Evolutionary conservation across 2,329 filamentous ascomycete species (phyloP).

Genomic region (Fusarium chaquense): DNA sequence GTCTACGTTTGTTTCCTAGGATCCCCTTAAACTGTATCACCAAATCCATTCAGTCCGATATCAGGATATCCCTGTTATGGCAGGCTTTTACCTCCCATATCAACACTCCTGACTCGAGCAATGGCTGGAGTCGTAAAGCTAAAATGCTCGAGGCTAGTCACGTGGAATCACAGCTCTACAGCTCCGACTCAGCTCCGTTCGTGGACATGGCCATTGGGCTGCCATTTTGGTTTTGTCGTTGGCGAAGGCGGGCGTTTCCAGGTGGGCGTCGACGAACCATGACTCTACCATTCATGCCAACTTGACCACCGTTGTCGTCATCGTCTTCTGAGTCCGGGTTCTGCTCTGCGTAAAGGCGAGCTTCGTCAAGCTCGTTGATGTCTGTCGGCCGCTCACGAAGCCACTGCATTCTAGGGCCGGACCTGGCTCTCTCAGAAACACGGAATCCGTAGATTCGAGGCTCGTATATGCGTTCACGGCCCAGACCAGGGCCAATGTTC

Average conservation of each 20-base stretch:
- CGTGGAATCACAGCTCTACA: conserved; percentile 51
- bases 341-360: conserved; percentile 65
- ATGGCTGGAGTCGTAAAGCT: background rate
- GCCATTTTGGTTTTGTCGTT: conserved; percentile 63
- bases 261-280: conserved; percentile 59
- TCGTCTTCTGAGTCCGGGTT: conserved; percentile 70
- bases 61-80: background rate
- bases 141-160: background rate
- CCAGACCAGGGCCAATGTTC: conserved; percentile 91
- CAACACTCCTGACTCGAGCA: background rate
- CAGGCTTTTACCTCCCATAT: background rate
- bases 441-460: conserved; percentile 97
- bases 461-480: conserved; percentile 86
- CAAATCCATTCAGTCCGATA: conserved; percentile 16
- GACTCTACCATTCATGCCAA: conserved; percentile 56
- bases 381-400: conserved; percentile 85
- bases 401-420: conserved; percentile 97
- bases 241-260: conserved; percentile 57
- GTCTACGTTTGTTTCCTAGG: conserved; percentile 20
- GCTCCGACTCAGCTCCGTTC: conserved; percentile 69
- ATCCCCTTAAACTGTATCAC: conserved; percentile 10
- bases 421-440: conserved; percentile 89
- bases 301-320: conserved; percentile 61
- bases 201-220: conserved; percentile 69
- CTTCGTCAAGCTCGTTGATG: conserved; percentile 86